Conservation (phyloP, 139 green algal genomes). For the Chlorella sp. region DNA sequence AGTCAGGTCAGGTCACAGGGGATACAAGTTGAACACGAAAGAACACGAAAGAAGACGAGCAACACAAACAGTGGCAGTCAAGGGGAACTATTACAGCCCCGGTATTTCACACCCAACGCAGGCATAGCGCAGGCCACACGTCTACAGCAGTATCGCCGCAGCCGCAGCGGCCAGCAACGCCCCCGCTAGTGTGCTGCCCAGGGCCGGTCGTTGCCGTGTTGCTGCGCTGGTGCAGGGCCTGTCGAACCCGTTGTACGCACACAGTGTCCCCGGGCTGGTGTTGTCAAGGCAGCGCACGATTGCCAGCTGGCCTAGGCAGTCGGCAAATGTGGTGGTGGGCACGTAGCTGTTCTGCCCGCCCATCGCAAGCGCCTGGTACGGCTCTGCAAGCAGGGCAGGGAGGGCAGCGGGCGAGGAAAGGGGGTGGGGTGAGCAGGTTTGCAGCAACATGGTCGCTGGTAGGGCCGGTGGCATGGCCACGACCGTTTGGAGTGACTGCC, state of each 20-base stretch:
- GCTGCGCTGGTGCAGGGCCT: not conserved
- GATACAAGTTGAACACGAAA: not conserved
- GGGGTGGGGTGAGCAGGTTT: not conserved
- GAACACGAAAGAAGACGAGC: not conserved
- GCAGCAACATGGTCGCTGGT: too few relatives aligned
- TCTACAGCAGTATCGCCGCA: not conserved
- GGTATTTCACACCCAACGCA: not conserved
- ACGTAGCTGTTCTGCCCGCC: conserved; percentile 15
- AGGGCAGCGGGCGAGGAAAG: too few relatives aligned
- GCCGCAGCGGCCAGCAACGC: not conserved
- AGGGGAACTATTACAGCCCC: too few relatives aligned
- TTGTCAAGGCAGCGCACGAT: conserved; percentile 19
- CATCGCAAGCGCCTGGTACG: not conserved
- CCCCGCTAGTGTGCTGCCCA: not conserved
- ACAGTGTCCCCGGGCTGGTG: not conserved
- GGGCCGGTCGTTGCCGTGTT: not conserved
- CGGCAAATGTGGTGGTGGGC: conserved; percentile 15
- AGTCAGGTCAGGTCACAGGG: too few relatives aligned
- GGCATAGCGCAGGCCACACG: not conserved
- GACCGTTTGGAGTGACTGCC: not conserved
- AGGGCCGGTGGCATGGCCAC: not conserved
- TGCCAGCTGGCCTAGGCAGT: conserved; percentile 19
- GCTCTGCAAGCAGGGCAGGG: not conserved
- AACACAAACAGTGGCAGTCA: too few relatives aligned
- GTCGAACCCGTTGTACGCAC: conserved; percentile 4